Evolutionary conservation across 306 rosid species (phyloP), one percentile per base, ranked within the genome.

Genomic region (Geum urbanum): DNA sequence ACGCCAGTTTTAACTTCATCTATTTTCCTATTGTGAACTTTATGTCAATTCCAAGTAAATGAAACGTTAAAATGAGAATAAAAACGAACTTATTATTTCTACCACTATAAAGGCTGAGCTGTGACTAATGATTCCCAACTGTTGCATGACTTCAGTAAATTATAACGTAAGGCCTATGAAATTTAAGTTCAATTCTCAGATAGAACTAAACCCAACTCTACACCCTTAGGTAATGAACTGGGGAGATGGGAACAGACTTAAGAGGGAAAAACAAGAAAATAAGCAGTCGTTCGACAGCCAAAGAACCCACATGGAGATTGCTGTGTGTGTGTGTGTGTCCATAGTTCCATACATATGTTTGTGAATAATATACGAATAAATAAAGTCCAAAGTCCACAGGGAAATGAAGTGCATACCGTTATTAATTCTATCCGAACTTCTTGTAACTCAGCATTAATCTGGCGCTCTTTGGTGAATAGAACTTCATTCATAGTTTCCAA

Each of bases 361-460:
- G n/a, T 9, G 35, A 8, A 40, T 41, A 40, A 7, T 22, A 46
- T 7, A 20, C 24, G 14, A 67, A n/a, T 67, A 11, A 16, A 19
- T 32, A 53, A 18, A 22, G 63, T 73, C 43, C 39, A 20, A 48
- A 43, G 58, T 40, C n/a, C 37, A 43, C 2, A 19, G 57, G 59
- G 64, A 68, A 67, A 73, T 7, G 32, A 74, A 76, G 70, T 20
- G 24, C 76, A 40, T 82, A 90, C 97, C 4, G 32, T n/a, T 49
- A 88, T 88, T 41, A 94, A 63, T 62, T 75, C 86, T 85, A 86
- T 90, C 39, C 99, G 99, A 52, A 97, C 99, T 20, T 88, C 80
- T 68, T 94, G 97, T 20, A 94, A 77, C 73, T 94, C 99, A 82
- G 87, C 96, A 66, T 94, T 94, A 89, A 92, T 88, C 58, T 77